A percentile compares a stretch with the other conserved stretches of the same genome.
Evolutionary conservation across 352 stramenopile species (phyloP).

Genomic region (Aphanomyces cochlioides): DNA sequence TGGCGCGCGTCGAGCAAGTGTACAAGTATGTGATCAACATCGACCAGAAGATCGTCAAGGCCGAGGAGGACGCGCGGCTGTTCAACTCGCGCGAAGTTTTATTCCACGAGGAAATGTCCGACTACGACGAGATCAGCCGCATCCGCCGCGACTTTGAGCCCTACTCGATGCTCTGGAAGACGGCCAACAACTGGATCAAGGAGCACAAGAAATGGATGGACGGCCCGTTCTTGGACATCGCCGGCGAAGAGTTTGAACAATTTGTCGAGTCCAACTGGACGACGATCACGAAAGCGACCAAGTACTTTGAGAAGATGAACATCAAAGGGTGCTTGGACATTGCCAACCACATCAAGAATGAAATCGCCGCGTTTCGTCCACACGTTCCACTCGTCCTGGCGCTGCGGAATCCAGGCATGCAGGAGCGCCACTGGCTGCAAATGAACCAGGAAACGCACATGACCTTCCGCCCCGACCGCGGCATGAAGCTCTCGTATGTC

Average conservation of each 20-base stretch:
- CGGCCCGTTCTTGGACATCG: constrained; percentile 84
- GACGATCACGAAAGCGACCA: constrained; percentile 87
- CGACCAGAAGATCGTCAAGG: constrained; percentile 83
- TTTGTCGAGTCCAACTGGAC: constrained; percentile 80
- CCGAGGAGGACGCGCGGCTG: constrained; percentile 82
- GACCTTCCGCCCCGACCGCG: constrained; percentile 76
- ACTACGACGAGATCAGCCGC: constrained; percentile 88
- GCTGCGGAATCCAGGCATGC: constrained; percentile 90
- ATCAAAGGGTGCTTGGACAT: constrained; percentile 84
- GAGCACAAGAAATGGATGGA: constrained; percentile 92
- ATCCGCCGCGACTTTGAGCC: constrained; percentile 91
- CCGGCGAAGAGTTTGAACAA: constrained; percentile 90
- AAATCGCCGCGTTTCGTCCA: constrained; percentile 87
- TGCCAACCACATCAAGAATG: constrained; percentile 81
- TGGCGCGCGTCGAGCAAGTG: constrained; percentile 79
- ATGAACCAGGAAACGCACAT: constrained; percentile 87
- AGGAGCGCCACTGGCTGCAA: constrained; percentile 90
- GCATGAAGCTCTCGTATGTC: constrained; percentile 79
- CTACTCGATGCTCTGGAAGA: constrained; percentile 93
- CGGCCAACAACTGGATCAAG: constrained; percentile 85
- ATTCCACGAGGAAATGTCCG: constrained; percentile 84
- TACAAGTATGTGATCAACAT: constrained; percentile 82
- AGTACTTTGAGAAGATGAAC: constrained; percentile 90
- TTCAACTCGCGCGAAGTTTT: constrained; percentile 91
- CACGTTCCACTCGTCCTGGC: constrained; percentile 87